Evolutionary conservation across 2,329 filamentous ascomycete species (phyloP).

Genomic region (Colletotrichum spaethianum): DNA sequence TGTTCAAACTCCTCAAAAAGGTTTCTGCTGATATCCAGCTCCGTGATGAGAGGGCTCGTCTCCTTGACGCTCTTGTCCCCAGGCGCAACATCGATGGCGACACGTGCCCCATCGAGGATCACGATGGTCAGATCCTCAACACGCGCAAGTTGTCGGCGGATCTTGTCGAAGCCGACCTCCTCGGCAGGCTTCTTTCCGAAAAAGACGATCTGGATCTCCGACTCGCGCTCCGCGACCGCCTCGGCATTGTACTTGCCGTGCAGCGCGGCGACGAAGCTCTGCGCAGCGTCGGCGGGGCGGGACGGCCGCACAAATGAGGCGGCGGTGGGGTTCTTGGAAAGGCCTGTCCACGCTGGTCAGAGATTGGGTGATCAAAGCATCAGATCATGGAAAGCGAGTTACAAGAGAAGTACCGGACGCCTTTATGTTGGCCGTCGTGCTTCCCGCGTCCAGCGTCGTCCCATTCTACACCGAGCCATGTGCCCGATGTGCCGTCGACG

Average conservation of each 20-base stretch:
- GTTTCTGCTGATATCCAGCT: slow-evolving; percentile 90
- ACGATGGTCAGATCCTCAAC: slow-evolving; percentile 85
- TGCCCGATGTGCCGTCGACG: slow-evolving; percentile 81
- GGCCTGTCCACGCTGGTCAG: slow-evolving; percentile 57
- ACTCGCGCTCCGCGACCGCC: slow-evolving; percentile 48
- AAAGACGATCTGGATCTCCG: slow-evolving; percentile 69
- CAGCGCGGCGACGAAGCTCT: slow-evolving; percentile 84
- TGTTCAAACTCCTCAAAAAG: slow-evolving; percentile 78
- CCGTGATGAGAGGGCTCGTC: slow-evolving; percentile 77
- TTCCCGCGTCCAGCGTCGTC: slow-evolving; percentile 90
- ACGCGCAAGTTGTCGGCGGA: slow-evolving; percentile 82
- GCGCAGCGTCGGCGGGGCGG: slow-evolving; percentile 76
- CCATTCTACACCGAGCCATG: slow-evolving; percentile 98
- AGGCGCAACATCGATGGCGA: slow-evolving; percentile 59
- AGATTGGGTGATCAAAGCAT: slow-evolving; percentile 39
- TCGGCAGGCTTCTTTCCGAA: slow-evolving; percentile 85
- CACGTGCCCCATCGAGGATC: slow-evolving; percentile 82
- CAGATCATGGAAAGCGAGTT: slow-evolving; percentile 47
- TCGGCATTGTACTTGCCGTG: slow-evolving; percentile 86
- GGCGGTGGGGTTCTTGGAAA: slow-evolving; percentile 75
- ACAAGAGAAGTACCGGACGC: slow-evolving; percentile 88
- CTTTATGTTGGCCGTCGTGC: slow-evolving; percentile 88
- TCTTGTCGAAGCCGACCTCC: slow-evolving; percentile 96
- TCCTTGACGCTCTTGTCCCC: slow-evolving; percentile 59
- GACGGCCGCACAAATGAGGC: slow-evolving; percentile 90